phyloP scores from a whole-genome alignment of 2,329 filamentous ascomycete species.

The Thelonectria rubi region DNA sequence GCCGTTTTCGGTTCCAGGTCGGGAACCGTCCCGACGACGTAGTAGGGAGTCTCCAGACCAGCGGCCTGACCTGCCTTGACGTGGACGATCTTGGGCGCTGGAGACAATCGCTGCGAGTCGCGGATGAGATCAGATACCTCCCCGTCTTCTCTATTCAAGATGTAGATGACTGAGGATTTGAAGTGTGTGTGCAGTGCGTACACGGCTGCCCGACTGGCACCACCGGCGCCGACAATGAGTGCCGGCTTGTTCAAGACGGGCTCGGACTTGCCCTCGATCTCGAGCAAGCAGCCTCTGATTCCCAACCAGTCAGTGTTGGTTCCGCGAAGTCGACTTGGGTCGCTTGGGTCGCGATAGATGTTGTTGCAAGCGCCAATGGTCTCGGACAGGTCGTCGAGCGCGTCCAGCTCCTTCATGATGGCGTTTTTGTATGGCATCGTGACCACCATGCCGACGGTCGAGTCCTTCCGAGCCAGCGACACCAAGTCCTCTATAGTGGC shows the following conservation, averaged over 20 bases:
- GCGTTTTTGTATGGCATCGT: conserved; percentile 54
- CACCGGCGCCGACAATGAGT: conserved; percentile 53
- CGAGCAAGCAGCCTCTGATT: conserved; percentile 48
- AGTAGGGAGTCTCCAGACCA: conserved; percentile 41
- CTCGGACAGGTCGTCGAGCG: conserved; percentile 46
- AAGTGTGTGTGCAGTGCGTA: conserved; percentile 46
- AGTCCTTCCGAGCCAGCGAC: conserved; percentile 39
- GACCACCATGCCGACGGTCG: conserved; percentile 42
- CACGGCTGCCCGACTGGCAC: conserved; percentile 52
- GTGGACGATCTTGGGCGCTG: conserved; percentile 41
- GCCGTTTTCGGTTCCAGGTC: conserved; percentile 47
- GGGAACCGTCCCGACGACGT: conserved; percentile 51
- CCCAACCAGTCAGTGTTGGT: conserved; percentile 57
- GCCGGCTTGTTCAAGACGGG: conserved; percentile 34
- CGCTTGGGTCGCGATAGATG: conserved; percentile 41
- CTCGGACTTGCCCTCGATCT: conserved; percentile 18
- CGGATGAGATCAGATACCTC: conserved; percentile 36
- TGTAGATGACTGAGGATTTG: conserved; percentile 45
- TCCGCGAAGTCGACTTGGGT: conserved; percentile 43
- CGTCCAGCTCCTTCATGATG: conserved; percentile 48
- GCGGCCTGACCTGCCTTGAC: conserved; percentile 42
- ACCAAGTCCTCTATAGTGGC: conserved; percentile 46
- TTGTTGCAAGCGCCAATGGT: conserved; percentile 52
- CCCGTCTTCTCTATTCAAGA: conserved; percentile 47
- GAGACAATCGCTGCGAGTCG: conserved; percentile 36